phyloP scores from a whole-genome alignment of 371 early-diverging fungal genomes.

The Mucor piriformis region DNA sequence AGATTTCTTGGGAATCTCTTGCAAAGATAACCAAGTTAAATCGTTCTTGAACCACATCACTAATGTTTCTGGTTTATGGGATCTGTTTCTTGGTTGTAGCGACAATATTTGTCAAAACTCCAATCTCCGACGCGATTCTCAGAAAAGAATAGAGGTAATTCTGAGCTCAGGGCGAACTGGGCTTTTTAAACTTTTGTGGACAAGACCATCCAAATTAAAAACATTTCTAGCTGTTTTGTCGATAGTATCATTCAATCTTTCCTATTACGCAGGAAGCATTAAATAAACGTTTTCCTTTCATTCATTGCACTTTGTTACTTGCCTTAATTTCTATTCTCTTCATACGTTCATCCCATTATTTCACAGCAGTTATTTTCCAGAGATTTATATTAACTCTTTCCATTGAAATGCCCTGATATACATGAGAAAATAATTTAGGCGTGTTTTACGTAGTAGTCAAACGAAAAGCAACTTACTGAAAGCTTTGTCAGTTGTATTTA shows the following conservation, averaged over 20 bases:
- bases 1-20: neutral
- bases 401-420: neutral
- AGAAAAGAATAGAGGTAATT: neutral
- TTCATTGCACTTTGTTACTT: neutral
- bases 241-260: neutral
- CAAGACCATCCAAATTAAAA: neutral
- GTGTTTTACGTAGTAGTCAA: no score
- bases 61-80: neutral
- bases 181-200: neutral
- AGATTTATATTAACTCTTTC: neutral
- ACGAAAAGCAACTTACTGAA: no score
- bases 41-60: neutral
- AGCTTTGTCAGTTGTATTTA: no score
- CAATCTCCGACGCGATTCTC: neutral
- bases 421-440: no score
- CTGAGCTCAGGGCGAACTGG: neutral
- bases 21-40: neutral
- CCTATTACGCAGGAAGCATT: neutral
- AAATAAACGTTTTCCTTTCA: neutral
- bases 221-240: neutral
- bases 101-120: neutral
- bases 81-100: slow-evolving; percentile 1
- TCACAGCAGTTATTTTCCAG: neutral
- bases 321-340: neutral
- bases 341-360: neutral